Evolutionary conservation across 805 yeast species (phyloP), one percentile per base, ranked within the genome.

Genomic region (Alloascoidea africana): DNA sequence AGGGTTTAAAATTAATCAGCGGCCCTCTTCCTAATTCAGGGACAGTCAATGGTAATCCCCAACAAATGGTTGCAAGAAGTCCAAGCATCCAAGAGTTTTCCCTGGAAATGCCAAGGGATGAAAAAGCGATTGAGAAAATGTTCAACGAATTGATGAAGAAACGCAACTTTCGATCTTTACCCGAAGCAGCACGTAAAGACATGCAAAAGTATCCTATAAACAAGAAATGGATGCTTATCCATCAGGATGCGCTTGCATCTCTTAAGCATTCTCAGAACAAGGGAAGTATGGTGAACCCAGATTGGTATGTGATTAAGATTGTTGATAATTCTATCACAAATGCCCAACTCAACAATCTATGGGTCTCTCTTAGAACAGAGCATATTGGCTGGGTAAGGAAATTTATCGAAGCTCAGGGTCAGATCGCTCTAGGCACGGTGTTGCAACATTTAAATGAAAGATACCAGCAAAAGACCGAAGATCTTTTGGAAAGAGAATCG

Each of bases 221-320:
- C 34, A 77, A 81, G 45, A 82, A 82, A 54, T 82, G 93, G 94
- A 71, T 79, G 76, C 62, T 82, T 44, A 76, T 82, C 27, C 69
- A 76, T 45, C 94, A 82, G 52, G 91, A 82, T 54, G 71, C 77
- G 18, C 63, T 78, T 36, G 69, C 80, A 14, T 91, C 81, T 47
- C 62, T 65, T 47, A 76, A 75, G 47, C n/a, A n/a, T n/a, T n/a
- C n/a, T n/a, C n/a, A n/a, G n/a, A n/a, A n/a, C n/a, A 41, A 47
- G 2, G 27, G 46, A 3, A 37, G 48, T 3, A 49, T 34, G 44
- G 54, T 41, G n/a, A 66, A 70, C 18, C 87, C 79, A 2, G 80
- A 70, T 42, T 71, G 65, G 39, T 82, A 78, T 52, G 79, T 82
- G 8, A 65, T 73, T 37, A 64, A 66, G 38, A 60, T 82, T 42